These are phyloP conservation scores for Suhomyces prunicola DNA, from an alignment of 805 yeast genomes.

Conservation along the genomic window DNA sequence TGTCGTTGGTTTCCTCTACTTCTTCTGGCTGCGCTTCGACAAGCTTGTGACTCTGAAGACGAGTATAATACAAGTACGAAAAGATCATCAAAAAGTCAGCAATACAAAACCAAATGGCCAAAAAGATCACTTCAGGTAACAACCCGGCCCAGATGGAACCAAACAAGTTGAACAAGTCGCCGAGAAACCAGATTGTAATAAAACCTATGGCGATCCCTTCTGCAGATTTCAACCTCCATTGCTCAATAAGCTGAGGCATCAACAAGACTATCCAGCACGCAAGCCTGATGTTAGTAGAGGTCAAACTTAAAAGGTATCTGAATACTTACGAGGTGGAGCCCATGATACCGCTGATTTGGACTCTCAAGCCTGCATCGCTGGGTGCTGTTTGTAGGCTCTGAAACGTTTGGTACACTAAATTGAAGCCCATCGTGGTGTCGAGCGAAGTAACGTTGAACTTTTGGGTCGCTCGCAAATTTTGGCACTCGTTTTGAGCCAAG, in stretches of 20 bases:
- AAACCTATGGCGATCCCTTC: constrained; percentile 75
- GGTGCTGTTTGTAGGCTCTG: background rate
- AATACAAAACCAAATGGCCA: constrained; percentile 75
- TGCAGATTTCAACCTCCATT: constrained; percentile 71
- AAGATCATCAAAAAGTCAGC: constrained; percentile 60
- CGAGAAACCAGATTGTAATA: constrained; percentile 65
- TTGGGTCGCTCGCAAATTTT: background rate
- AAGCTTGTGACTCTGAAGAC: constrained; percentile 40
- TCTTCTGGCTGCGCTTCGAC: constrained; percentile 9
- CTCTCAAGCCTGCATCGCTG: constrained; percentile 22
- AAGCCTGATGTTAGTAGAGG: constrained; percentile 32
- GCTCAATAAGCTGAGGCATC: constrained; percentile 76
- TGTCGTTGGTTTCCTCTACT: constrained; percentile 3
- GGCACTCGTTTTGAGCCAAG: background rate
- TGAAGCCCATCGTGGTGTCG: constrained; percentile 2
- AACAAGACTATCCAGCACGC: constrained; percentile 80
- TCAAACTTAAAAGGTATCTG: background rate
- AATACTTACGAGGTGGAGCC: constrained; percentile 58
- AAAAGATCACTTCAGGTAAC: constrained; percentile 63
- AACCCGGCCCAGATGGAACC: constrained; percentile 72
- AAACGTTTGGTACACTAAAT: background rate
- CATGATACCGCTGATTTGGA: constrained; percentile 55
- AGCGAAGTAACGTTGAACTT: background rate
- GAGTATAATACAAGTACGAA: constrained; percentile 57
- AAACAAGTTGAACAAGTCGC: constrained; percentile 63